Percentiles rank a stretch among this genome's conserved stretches.
These are phyloP conservation scores for Glycine latifolia DNA, from an alignment of 306 rosid genomes.

Conservation along the genomic window DNA sequence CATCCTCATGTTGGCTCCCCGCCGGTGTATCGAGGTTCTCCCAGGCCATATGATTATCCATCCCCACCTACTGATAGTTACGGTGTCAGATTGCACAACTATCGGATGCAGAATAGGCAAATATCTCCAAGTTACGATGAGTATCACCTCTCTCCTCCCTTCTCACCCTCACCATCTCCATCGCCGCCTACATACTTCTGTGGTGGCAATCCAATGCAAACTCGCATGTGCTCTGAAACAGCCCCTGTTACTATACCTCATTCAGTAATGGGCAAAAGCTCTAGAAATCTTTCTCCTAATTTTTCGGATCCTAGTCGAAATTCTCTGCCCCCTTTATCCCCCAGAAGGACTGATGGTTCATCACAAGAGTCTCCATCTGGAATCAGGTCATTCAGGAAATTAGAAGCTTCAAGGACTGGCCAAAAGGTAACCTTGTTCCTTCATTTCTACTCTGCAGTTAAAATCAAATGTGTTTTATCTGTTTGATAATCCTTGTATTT, in stretches of 20 bases:
- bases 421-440: constrained; percentile 66
- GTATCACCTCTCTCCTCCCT: constrained; percentile 91
- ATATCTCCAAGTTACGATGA: constrained; percentile 63
- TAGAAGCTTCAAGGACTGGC: constrained; percentile 66
- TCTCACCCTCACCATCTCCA: constrained; percentile 79
- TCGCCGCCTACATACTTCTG: constrained; percentile 68
- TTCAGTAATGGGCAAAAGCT: constrained; percentile 57
- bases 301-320: constrained; percentile 79
- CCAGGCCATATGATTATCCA: constrained; percentile 61
- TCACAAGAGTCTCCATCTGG: constrained; percentile 87
- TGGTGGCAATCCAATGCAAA: constrained; percentile 55
- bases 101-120: constrained; percentile 51
- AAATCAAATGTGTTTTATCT: constrained; percentile 26
- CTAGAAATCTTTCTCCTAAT: constrained; percentile 74
- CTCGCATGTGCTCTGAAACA: constrained; percentile 69
- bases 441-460: constrained; percentile 44
- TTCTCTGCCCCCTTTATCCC: constrained; percentile 82
- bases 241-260: constrained; percentile 86
- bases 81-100: constrained; percentile 55
- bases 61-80: constrained; percentile 68
- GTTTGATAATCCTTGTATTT: constrained; percentile 47
- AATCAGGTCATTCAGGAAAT: constrained; percentile 70
- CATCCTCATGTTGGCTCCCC: constrained; percentile 69
- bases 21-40: constrained; percentile 62
- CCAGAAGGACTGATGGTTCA: constrained; percentile 71